Conservation (phyloP, 257 asterid genomes). For the Nicotiana tabacum region DNA sequence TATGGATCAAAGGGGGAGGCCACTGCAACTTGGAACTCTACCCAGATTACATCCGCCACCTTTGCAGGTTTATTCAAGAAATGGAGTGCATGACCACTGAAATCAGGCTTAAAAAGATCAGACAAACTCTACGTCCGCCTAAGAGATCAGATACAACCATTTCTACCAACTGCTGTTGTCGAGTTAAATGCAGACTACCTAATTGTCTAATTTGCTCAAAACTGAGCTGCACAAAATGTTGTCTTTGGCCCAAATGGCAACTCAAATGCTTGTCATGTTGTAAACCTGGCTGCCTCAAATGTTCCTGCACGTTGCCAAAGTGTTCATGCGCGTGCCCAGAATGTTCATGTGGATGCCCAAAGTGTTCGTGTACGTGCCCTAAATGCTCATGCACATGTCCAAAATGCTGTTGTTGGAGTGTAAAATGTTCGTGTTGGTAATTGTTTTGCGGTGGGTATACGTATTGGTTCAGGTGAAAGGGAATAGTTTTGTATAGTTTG, state of each 20-base stretch:
- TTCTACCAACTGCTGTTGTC: conserved; percentile 44
- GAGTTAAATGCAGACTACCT: conserved; percentile 34
- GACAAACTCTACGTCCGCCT: conserved; percentile 33
- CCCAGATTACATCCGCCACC: conserved; percentile 90
- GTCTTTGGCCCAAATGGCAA: conserved; percentile 36
- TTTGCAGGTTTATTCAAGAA: conserved; percentile 71
- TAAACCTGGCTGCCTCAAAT: conserved; percentile 28
- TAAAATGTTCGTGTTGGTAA: conserved; percentile 30
- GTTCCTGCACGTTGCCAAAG: conserved; percentile 38
- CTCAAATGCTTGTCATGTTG: conserved; percentile 25
- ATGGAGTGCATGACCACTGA: conserved; percentile 85
- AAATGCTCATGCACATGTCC: conserved; percentile 30
- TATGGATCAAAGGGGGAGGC: conserved; percentile 99
- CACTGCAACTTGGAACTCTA: conserved; percentile 99
- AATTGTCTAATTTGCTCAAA: conserved; percentile 39
- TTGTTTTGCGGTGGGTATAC: conserved; percentile 28
- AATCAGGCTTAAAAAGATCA: conserved; percentile 56
- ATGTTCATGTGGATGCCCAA: conserved; percentile 58
- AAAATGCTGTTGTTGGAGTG: conserved; percentile 27
- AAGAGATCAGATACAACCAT: conserved; percentile 27
- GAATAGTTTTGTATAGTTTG: conserved; percentile 53
- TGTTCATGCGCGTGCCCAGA: conserved; percentile 55
- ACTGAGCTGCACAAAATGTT: conserved; percentile 33
- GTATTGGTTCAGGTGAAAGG: conserved; percentile 18
- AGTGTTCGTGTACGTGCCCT: conserved; percentile 57